Base-by-base conservation (phyloP, 2,329 filamentous ascomycete species). In the Fusarium albosuccineum region DNA sequence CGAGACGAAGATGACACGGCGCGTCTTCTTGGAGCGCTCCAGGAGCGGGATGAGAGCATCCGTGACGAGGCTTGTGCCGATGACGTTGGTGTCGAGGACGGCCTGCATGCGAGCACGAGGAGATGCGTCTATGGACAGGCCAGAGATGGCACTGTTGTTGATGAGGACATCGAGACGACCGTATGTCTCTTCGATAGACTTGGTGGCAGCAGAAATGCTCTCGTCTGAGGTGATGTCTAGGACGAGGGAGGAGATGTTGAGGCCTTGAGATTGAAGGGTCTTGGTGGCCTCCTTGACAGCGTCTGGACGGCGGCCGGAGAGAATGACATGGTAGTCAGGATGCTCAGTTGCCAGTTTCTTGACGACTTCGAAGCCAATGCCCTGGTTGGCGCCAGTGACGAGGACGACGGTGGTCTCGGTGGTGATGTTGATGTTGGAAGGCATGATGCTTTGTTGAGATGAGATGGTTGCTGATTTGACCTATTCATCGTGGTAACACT, bases 101-200 rank as follows among this genome's bases (percentile, higher is more conserved):
- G 57, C 41, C 40, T 64, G 56, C 62, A 66, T 68, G 26, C 58
- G 59, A 27, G 59, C 60, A n/a, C 57, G 55, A 5, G 34, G 45
- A 27, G 62, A 50, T 9, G 48, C 16, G 7, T 45, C 13, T 27
- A 67, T 37, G 8, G 52, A 40, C 13, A 48, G 39, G 22, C 57
- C 57, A 5, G 57, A 60, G 53, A 67, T 62, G 53, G 59, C 52
- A 30, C 68, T 67, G 52, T 64, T 67, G 53, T 68, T 62, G 57
- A 68, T 22, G 40, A 68, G 62, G 13, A 68, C 52, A 26, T 68
- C 65, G 8, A 68, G 62, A 14, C 37, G 64, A 5, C 53, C 56
- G n/a, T 64, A 70, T 3, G 40, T 42, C 4, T 49, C 48, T 9
- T 39, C 26, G 14, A 59, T 34, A 13, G 55, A 27, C 34, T 50